phyloP scores from a whole-genome alignment of 202 grass and related monocot species.

The Setaria italica region DNA sequence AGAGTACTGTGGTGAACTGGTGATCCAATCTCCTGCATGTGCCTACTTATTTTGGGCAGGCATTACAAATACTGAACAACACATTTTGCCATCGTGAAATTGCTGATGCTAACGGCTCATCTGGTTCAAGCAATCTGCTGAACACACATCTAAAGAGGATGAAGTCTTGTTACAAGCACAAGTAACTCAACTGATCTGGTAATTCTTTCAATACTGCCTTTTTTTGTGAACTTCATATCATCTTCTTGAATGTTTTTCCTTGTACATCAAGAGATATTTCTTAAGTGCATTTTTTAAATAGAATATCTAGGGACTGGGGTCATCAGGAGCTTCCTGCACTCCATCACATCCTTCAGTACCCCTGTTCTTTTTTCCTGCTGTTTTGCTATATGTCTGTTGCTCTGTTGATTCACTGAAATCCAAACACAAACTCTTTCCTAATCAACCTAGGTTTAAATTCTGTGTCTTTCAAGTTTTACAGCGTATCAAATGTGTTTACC shows the following conservation, averaged over 20 bases:
- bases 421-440: not conserved
- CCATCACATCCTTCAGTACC: not conserved
- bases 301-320: not conserved
- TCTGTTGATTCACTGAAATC: not conserved
- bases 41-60: not conserved
- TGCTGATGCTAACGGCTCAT: not conserved
- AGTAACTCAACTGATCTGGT: not conserved
- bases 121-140: not conserved
- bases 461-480: not conserved
- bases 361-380: not conserved
- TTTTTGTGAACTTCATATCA: not conserved
- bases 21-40: not conserved
- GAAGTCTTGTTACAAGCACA: not conserved
- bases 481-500: not conserved
- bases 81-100: not conserved
- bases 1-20: not conserved
- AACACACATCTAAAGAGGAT: slow-evolving; percentile 8
- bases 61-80: not conserved
- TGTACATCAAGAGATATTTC: not conserved
- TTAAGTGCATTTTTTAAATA: not conserved
- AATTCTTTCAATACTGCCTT: not conserved
- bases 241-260: not conserved
- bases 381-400: not conserved
- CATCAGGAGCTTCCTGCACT: not conserved
- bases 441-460: not conserved